phyloP scores from a whole-genome alignment of 192 early-diverging fungal genomes.

The Coemansia sp. region DNA sequence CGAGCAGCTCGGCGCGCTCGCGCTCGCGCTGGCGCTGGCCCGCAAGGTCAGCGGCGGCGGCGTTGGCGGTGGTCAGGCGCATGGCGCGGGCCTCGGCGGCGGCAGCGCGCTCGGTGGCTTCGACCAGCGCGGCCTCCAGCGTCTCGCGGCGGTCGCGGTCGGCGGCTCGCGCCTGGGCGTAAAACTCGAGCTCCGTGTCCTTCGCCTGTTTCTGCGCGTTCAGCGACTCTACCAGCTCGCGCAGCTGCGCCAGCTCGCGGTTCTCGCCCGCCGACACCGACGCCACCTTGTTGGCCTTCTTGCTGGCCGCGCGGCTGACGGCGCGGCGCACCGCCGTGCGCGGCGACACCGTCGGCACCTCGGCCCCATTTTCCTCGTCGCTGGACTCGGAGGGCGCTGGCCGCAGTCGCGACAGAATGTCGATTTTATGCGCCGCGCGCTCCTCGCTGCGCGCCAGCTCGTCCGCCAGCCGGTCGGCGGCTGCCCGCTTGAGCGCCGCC shows the following conservation, averaged over 20 bases:
- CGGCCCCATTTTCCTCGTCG: slow-evolving; percentile 7
- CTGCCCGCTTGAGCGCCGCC: slow-evolving; percentile 49
- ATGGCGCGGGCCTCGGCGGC: slow-evolving; percentile 17
- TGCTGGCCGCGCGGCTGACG: slow-evolving; percentile 44
- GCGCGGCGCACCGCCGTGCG: slow-evolving; percentile 40
- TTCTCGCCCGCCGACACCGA: slow-evolving; percentile 52
- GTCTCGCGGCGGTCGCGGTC: slow-evolving; percentile 19
- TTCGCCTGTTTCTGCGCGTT: slow-evolving; percentile 27
- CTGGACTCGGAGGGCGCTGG: background rate
- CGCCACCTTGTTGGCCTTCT: slow-evolving; percentile 47
- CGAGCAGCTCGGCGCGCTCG: slow-evolving; percentile 37
- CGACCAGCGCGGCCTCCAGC: slow-evolving; percentile 34
- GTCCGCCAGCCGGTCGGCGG: slow-evolving; percentile 45
- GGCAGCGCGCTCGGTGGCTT: slow-evolving; percentile 26
- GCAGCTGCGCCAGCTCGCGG: slow-evolving; percentile 24
- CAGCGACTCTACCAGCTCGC: slow-evolving; percentile 11
- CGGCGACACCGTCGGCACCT: slow-evolving; percentile 51
- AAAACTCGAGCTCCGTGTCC: slow-evolving; percentile 39
- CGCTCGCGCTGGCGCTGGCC: slow-evolving; percentile 31
- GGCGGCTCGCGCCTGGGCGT: slow-evolving; percentile 27
- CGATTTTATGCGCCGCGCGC: slow-evolving; percentile 51
- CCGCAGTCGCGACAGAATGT: slow-evolving; percentile 53
- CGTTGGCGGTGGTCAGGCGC: slow-evolving; percentile 13
- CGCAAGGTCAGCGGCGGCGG: slow-evolving; percentile 28
- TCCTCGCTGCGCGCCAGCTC: slow-evolving; percentile 37